Conservation (phyloP, 306 rosid genomes). For the Quercus suber region DNA sequence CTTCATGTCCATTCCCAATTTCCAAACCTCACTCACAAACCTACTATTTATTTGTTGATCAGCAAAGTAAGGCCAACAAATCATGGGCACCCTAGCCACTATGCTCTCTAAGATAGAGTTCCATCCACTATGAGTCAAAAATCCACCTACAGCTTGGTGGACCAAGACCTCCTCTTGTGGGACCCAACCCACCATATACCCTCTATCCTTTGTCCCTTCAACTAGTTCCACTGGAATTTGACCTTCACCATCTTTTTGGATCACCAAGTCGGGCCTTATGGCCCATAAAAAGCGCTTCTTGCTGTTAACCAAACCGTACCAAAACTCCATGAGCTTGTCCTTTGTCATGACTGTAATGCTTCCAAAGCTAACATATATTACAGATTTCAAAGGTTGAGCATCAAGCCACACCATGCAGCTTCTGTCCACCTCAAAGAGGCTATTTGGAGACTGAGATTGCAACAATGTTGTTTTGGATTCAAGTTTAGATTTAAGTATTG, state of each 20-base stretch:
- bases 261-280: slow-evolving; percentile 18
- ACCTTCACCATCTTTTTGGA: not conserved
- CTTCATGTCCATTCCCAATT: too few species aligned
- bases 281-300: slow-evolving; percentile 39
- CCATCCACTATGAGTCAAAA: too few species aligned
- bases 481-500: slow-evolving; percentile 15
- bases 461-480: not conserved
- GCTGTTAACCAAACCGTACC: slow-evolving; percentile 42
- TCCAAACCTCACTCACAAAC: too few species aligned
- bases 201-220: too few species aligned
- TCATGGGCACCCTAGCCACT: too few species aligned
- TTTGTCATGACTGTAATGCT: slow-evolving; percentile 12
- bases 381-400: slow-evolving; percentile 32
- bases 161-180: too few species aligned
- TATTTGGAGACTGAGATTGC: not conserved
- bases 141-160: too few species aligned
- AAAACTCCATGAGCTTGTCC: slow-evolving; percentile 26
- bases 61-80: too few species aligned
- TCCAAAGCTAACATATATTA: slow-evolving; percentile 45
- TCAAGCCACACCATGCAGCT: slow-evolving; percentile 41
- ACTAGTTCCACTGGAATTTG: too few species aligned
- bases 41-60: too few species aligned
- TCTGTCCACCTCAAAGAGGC: slow-evolving; percentile 21
- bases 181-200: too few species aligned
- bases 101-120: too few species aligned